phyloP scores from a whole-genome alignment of 2,329 filamentous ascomycete genomes.

The Xylaria sp. region DNA sequence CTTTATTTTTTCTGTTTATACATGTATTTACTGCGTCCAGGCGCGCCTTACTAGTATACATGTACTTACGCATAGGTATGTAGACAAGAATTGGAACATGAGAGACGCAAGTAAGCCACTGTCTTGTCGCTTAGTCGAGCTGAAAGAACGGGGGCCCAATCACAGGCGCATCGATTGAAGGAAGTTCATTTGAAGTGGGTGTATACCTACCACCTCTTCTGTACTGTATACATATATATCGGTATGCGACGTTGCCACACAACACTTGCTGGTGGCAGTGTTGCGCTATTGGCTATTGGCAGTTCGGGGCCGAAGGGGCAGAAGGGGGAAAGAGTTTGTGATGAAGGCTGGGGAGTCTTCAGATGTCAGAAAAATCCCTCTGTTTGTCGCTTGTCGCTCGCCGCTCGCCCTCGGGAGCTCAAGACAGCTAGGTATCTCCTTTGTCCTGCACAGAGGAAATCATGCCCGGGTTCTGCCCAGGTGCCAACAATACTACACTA shows the following conservation, averaged over 20 bases:
- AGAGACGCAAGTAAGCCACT: slow-evolving; percentile 17
- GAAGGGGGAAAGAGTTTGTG: not conserved
- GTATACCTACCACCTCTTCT: too few species aligned
- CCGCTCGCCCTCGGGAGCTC: not conserved
- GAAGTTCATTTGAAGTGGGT: slow-evolving; percentile 7
- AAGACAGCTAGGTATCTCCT: not conserved
- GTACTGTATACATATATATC: too few species aligned
- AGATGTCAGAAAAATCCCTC: not conserved
- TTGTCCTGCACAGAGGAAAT: not conserved
- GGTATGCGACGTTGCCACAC: slow-evolving; percentile 16
- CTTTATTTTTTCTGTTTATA: not conserved
- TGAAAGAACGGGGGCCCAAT: slow-evolving; percentile 24
- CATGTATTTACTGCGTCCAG: slow-evolving; percentile 11
- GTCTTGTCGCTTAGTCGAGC: slow-evolving; percentile 22
- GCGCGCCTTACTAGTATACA: too few species aligned
- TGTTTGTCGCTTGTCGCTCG: not conserved
- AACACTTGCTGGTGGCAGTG: not conserved
- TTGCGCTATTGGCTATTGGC: slow-evolving; percentile 15
- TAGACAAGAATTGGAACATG: slow-evolving; percentile 4
- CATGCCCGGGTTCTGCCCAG: too few species aligned
- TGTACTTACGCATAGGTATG: too few species aligned
- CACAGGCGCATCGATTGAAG: not conserved
- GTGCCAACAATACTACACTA: too few species aligned
- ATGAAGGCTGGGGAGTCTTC: not conserved
- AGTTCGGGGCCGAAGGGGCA: slow-evolving; percentile 22